These are phyloP conservation scores for Oryza glumipatula DNA, from an alignment of 176 grass and related monocot genomes.

Conservation along the genomic window DNA sequence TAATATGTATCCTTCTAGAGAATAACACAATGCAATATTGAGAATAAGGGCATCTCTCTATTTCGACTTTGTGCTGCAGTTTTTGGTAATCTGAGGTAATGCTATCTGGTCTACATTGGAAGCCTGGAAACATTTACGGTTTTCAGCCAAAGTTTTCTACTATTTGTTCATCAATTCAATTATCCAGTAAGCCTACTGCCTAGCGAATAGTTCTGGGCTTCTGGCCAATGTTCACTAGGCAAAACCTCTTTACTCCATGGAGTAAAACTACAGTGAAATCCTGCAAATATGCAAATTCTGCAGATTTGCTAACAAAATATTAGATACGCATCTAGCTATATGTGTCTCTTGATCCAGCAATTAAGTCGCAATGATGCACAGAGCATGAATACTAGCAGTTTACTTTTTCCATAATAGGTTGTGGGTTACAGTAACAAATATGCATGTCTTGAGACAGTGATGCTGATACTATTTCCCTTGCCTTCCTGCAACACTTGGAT, in stretches of 20 bases:
- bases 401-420: too few relatives aligned
- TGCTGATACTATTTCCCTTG: slow-evolving; percentile 13
- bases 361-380: not conserved
- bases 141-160: not conserved
- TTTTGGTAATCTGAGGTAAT: not conserved
- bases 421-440: not conserved
- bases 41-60: not conserved
- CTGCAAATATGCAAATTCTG: not conserved
- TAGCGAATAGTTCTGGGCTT: not conserved
- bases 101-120: not conserved
- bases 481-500: slow-evolving; percentile 2
- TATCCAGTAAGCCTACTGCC: not conserved
- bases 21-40: not conserved
- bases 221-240: not conserved
- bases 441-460: not conserved
- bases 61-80: not conserved
- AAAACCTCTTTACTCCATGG: too few relatives aligned
- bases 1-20: slow-evolving; percentile 4
- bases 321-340: not conserved
- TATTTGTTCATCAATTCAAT: not conserved
- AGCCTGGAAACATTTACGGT: not conserved
- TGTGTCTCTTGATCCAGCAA: not conserved
- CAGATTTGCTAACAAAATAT: not conserved
- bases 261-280: not conserved
- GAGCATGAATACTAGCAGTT: not conserved